Base-by-base conservation (phyloP, 192 early-diverging fungal species). In the Umbelopsis sp. region DNA sequence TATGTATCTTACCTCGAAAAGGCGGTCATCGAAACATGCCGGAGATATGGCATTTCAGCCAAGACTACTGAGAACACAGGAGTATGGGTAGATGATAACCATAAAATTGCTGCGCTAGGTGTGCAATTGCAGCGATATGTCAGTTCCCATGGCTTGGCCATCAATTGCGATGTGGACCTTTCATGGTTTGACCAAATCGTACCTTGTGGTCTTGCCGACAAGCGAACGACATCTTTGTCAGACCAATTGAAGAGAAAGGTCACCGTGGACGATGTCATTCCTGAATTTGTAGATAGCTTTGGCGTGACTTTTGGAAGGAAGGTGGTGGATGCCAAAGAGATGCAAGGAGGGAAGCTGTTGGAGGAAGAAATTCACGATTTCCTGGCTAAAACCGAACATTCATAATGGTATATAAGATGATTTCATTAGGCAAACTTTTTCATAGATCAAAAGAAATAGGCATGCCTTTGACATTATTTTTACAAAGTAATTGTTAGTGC, bases 101-200 rank as follows among this genome's bases (percentile, higher is more conserved):
- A 90, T 46, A 99, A 99, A 78, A 89, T 99, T 45, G 96, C 95
- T 0, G 97, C 97, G 8, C 74, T 99, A 46, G 97, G 93, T 35
- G 87, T 97, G 45, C 94, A 96, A 71, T 85, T 97, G 8, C 90
- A 91, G 66, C 75, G 89, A 18, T 94, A 95, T 72, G 90, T 97
- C 25, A 97, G 93, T 23, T 89, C 87, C 13, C 96, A 98, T 76
- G 97, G 97, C 5, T 88, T 99, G 71, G 97, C 96, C 2, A 84
- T 99, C 20, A 99, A 99, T 71, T 97, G 95, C 78, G 85, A 92
- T 53, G 91, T 90, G 0, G 95, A 98, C 81, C 82, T 99, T 68
- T 65, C 46, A 11, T 98, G 93, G 91, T 99, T 95, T 71, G 75
- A 89, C 18, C 82, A 97, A 45, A 97, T 99, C 72, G 86, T 98